phyloP scores from a whole-genome alignment of 169 alveolate genomes.

The Plasmodium inui region DNA sequence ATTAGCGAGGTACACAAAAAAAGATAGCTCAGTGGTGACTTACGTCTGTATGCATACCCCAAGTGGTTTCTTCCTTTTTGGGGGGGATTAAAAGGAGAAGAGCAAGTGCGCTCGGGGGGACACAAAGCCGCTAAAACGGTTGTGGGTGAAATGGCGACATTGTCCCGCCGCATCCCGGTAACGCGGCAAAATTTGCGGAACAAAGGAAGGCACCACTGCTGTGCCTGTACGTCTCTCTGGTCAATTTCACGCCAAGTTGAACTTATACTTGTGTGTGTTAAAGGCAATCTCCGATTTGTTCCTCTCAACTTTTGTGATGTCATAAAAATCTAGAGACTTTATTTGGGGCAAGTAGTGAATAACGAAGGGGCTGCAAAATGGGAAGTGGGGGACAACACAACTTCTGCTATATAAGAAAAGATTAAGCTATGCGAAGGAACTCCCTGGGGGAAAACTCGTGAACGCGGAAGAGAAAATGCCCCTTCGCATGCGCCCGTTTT shows the following conservation, averaged over 20 bases:
- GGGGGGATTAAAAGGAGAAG: neutral
- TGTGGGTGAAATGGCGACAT: neutral
- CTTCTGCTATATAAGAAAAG: neutral
- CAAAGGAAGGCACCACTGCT: neutral
- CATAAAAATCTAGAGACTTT: conserved; percentile 69
- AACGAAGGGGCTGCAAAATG: conserved; percentile 16
- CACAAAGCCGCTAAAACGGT: neutral
- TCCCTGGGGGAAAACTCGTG: no score
- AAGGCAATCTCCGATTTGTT: conserved; percentile 63
- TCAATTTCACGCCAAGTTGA: conserved; percentile 35
- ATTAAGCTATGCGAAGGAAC: neutral
- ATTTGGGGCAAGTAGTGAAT: conserved; percentile 73
- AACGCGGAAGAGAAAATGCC: neutral
- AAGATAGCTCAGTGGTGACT: neutral
- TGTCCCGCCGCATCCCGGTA: neutral
- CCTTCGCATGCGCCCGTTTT: neutral
- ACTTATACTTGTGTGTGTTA: conserved; percentile 67
- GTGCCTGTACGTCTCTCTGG: neutral
- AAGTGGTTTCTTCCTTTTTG: neutral
- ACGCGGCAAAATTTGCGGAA: neutral
- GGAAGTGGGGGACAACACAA: neutral
- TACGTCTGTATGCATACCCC: neutral
- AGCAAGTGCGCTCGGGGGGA: neutral
- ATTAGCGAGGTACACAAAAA: neutral
- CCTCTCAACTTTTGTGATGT: conserved; percentile 51